Conservation (phyloP, 2,329 filamentous ascomycete species). For the Aspergillaceae sp. region DNA sequence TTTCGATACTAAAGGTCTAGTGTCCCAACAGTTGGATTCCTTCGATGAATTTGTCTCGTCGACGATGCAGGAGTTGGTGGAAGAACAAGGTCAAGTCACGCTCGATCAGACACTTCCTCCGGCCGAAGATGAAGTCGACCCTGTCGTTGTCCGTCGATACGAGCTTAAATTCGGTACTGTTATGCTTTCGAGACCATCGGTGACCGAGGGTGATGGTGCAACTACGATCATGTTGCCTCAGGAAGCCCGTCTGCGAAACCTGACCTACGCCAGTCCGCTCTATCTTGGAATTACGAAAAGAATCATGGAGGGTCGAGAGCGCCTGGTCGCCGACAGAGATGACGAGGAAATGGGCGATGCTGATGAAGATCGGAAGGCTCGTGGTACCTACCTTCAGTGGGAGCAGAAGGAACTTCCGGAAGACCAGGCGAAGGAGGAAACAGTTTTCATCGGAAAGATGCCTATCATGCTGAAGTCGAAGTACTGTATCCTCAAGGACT, state of each 20-base stretch:
- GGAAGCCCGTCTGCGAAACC: constrained; percentile 88
- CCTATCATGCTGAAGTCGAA: constrained; percentile 98
- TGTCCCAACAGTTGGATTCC: constrained; percentile 95
- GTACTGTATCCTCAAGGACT: constrained; percentile 79
- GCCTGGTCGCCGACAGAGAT: constrained; percentile 61
- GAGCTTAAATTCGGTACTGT: constrained; percentile 91
- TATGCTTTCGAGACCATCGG: constrained; percentile 78
- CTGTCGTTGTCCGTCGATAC: constrained; percentile 80
- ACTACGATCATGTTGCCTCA: constrained; percentile 82
- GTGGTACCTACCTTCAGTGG: constrained; percentile 39
- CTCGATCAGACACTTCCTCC: constrained; percentile 85
- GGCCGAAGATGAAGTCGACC: constrained; percentile 60
- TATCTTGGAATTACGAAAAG: constrained; percentile 83
- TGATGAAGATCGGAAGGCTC: constrained; percentile 40
- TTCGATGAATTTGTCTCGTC: constrained; percentile 95
- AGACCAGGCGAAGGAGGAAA: constrained; percentile 55
- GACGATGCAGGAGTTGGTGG: constrained; percentile 88
- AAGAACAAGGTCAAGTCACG: constrained; percentile 84
- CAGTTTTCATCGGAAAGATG: constrained; percentile 88
- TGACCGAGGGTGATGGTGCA: constrained; percentile 86
- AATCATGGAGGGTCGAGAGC: constrained; percentile 73
- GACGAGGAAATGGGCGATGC: constrained; percentile 45
- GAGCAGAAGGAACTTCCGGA: constrained; percentile 37
- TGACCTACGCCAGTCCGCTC: constrained; percentile 88
- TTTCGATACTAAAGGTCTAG: constrained; percentile 91